phyloP scores from a whole-genome alignment of 441 rosid genomes.

The Sinapis alba region DNA sequence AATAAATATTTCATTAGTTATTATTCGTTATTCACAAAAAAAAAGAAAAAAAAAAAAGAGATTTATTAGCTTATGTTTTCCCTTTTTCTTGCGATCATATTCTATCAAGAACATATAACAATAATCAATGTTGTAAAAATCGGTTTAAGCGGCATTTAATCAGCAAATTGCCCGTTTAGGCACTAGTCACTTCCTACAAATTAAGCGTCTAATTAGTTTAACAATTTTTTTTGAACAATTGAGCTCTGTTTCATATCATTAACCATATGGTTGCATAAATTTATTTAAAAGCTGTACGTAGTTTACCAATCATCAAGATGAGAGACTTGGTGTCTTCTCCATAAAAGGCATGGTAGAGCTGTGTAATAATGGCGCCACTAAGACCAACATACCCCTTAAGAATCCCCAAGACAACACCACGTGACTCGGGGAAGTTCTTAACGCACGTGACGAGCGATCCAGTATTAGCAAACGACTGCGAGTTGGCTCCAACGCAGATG shows the following conservation, averaged over 20 bases:
- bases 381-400: conserved; percentile 65
- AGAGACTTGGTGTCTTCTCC: conserved; percentile 50
- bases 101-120: neutral
- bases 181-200: neutral
- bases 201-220: neutral
- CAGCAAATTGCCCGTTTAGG: too few relatives aligned
- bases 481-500: conserved; percentile 61
- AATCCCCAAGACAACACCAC: conserved; percentile 66
- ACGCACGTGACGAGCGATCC: conserved; percentile 62
- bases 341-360: conserved; percentile 57
- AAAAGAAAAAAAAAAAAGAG: neutral
- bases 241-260: conserved; percentile 24
- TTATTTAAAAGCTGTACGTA: conserved; percentile 43
- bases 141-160: neutral
- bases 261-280: neutral
- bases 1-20: conserved; percentile 29
- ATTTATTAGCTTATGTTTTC: neutral
- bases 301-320: conserved; percentile 64
- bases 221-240: neutral
- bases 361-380: conserved; percentile 68
- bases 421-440: conserved; percentile 62
- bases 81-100: neutral
- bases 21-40: neutral
- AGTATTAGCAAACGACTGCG: conserved; percentile 66
- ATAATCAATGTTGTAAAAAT: neutral